Conservation (phyloP, 129 eudicot species). For the Cynara cardunculus region DNA sequence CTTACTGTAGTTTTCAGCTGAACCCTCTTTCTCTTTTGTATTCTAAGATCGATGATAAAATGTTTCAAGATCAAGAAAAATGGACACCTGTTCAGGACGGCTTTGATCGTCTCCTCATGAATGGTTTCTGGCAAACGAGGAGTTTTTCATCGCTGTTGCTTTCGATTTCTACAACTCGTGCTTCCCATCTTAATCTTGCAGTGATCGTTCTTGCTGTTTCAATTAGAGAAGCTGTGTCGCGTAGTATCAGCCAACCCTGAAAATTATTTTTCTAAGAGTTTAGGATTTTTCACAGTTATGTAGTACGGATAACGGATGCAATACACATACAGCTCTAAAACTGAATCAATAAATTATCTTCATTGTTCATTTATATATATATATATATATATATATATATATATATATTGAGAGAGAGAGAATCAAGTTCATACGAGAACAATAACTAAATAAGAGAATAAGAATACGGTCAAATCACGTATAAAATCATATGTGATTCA, state of each 20-base stretch:
- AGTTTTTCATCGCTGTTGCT: constrained; percentile 85
- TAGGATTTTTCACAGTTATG: not conserved
- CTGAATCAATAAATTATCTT: not conserved
- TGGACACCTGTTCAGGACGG: constrained; percentile 16
- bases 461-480: too few species aligned
- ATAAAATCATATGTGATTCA: too few species aligned
- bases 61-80: not conserved
- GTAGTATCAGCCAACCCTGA: constrained; percentile 95
- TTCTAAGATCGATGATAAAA: constrained; percentile 1
- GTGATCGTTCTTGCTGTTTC: constrained; percentile 72
- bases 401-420: too few species aligned
- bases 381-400: too few species aligned
- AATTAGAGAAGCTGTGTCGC: constrained; percentile 57
- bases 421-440: too few species aligned
- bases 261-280: not conserved
- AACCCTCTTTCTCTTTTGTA: constrained; percentile 16
- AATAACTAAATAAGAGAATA: too few species aligned
- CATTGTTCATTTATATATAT: not conserved
- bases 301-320: not conserved
- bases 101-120: constrained; percentile 58
- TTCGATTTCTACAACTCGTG: constrained; percentile 85
- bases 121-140: constrained; percentile 92
- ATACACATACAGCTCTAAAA: not conserved
- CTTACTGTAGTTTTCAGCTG: constrained; percentile 18
- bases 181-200: constrained; percentile 87